Conservation (phyloP, 805 yeast genomes). For the Candida yuanshanica region DNA sequence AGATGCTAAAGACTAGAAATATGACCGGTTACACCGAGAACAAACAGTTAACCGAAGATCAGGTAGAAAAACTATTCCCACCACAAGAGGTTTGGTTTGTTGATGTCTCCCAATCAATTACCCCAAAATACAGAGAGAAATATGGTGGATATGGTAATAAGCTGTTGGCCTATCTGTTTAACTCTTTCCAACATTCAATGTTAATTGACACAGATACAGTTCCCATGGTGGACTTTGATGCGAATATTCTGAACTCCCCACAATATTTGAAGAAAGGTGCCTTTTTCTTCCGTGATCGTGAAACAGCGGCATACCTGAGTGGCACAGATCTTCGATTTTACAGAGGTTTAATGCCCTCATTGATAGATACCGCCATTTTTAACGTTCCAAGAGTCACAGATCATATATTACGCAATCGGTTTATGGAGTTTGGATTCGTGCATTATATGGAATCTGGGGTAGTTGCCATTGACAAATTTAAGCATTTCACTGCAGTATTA, state of each 20-base stretch:
- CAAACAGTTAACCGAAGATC: neutral
- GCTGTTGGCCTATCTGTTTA: conserved; percentile 41
- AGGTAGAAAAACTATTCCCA: conserved; percentile 18
- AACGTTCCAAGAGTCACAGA: conserved; percentile 31
- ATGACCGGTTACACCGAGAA: neutral
- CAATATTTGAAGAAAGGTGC: conserved; percentile 31
- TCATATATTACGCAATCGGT: conserved; percentile 32
- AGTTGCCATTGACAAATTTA: conserved; percentile 38
- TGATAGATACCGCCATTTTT: conserved; percentile 31
- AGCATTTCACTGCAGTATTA: conserved; percentile 45
- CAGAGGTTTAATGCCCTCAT: conserved; percentile 37
- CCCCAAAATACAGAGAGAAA: conserved; percentile 10
- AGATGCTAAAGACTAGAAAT: no score
- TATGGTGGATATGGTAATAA: conserved; percentile 41
- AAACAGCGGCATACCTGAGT: conserved; percentile 24
- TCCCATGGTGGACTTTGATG: conserved; percentile 33
- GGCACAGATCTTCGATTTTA: conserved; percentile 32
- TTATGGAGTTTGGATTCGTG: conserved; percentile 31
- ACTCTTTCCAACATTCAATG: conserved; percentile 42
- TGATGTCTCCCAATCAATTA: conserved; percentile 23
- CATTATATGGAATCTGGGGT: conserved; percentile 43
- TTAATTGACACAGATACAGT: conserved; percentile 50
- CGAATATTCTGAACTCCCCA: conserved; percentile 27
- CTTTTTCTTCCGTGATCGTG: conserved; percentile 43
- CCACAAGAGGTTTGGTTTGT: conserved; percentile 38